Conservation (phyloP, 352 stramenopile genomes). For the Globisporangium nunn region DNA sequence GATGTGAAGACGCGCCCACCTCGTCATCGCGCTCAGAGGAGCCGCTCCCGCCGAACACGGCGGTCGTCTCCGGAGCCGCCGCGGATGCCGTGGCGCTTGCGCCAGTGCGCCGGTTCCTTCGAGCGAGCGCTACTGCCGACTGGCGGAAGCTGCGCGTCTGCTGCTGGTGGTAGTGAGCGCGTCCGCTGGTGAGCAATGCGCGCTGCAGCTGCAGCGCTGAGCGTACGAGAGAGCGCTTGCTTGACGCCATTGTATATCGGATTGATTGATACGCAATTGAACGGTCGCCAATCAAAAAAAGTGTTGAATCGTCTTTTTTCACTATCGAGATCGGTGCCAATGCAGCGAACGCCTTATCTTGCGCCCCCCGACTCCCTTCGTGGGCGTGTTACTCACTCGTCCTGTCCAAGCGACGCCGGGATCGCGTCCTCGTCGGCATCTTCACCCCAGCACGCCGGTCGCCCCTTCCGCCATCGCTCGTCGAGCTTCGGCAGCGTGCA, state of each 20-base stretch:
- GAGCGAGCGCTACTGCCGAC: background rate
- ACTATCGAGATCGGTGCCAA: background rate
- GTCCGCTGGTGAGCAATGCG: background rate
- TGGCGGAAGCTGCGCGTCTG: slow-evolving; percentile 1
- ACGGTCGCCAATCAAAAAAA: slow-evolving; percentile 1
- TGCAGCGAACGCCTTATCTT: too few species aligned
- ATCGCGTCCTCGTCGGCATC: slow-evolving; percentile 28
- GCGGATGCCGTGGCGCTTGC: background rate
- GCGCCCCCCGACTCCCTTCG: background rate
- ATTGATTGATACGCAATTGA: background rate
- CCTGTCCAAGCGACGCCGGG: slow-evolving; percentile 19
- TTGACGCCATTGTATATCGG: background rate
- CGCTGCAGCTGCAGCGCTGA: background rate
- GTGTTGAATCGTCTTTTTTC: background rate
- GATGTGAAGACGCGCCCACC: background rate
- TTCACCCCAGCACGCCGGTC: slow-evolving; percentile 76
- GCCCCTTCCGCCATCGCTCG: slow-evolving; percentile 92
- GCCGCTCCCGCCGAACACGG: background rate
- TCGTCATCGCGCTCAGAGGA: background rate
- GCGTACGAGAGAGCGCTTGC: background rate
- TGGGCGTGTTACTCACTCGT: background rate
- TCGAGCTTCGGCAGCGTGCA: slow-evolving; percentile 92
- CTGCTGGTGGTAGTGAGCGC: background rate
- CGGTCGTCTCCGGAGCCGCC: background rate
- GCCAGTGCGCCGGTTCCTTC: background rate